These are phyloP conservation scores for Trypanosoma theileri DNA, from an alignment of 208 protist genomes.

Conservation along the genomic window DNA sequence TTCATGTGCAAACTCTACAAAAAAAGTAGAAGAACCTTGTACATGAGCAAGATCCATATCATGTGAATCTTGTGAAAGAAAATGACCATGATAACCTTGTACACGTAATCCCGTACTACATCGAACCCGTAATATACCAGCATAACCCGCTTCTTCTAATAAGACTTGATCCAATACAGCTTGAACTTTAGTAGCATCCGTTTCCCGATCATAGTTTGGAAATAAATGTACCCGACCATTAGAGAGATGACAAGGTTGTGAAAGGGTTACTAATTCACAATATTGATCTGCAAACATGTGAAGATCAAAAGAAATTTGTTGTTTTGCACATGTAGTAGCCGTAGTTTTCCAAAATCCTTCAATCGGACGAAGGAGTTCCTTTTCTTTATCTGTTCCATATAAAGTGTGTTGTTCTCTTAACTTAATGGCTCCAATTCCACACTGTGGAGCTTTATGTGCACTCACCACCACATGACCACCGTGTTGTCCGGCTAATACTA, in stretches of 20 bases:
- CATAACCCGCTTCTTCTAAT: constrained; percentile 87
- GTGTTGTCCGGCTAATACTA: constrained; percentile 77
- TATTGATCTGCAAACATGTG: constrained; percentile 83
- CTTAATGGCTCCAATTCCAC: constrained; percentile 67
- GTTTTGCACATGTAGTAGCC: constrained; percentile 61
- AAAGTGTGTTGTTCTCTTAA: constrained; percentile 83
- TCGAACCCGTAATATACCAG: constrained; percentile 89
- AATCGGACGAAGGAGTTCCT: constrained; percentile 79
- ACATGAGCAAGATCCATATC: constrained; percentile 91
- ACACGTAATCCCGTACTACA: constrained; percentile 83
- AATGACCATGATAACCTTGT: constrained; percentile 87
- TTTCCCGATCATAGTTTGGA: constrained; percentile 66
- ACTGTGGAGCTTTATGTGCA: constrained; percentile 49
- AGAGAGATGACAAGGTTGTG: constrained; percentile 77
- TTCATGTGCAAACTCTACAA: constrained; percentile 92
- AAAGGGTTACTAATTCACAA: constrained; percentile 87
- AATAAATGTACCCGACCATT: constrained; percentile 78
- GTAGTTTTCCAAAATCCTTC: constrained; percentile 84
- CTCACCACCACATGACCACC: constrained; percentile 76
- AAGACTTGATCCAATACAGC: constrained; percentile 53
- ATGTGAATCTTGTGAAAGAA: constrained; percentile 69
- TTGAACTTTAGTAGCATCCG: constrained; percentile 66
- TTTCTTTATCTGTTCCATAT: constrained; percentile 87
- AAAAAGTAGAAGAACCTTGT: constrained; percentile 76
- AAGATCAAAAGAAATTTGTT: constrained; percentile 89